Conservation (phyloP, 2,329 filamentous ascomycete species). For the Thyridium curvatum region DNA sequence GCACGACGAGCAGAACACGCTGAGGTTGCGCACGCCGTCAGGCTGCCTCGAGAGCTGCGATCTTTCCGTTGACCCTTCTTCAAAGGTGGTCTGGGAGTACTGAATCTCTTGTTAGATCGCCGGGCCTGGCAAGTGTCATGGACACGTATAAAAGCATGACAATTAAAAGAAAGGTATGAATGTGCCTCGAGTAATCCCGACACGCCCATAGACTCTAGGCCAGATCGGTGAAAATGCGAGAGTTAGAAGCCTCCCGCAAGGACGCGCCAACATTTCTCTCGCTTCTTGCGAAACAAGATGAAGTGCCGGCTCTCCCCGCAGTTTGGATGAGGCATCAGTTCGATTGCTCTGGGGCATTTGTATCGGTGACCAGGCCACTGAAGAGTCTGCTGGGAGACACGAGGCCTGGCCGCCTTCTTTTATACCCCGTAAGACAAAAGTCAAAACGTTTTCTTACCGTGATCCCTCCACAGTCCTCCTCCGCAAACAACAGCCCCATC, state of each 20-base stretch:
- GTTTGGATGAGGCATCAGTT: conserved; percentile 13
- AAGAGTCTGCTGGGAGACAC: conserved; percentile 21
- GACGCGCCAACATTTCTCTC: conserved; percentile 8
- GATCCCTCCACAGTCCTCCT: conserved; percentile 53
- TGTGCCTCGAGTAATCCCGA: conserved; percentile 47
- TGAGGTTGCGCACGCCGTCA: conserved; percentile 18
- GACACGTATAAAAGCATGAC: conserved; percentile 8
- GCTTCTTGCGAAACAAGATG: conserved; percentile 6
- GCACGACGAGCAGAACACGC: conserved; percentile 40
- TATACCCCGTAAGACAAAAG: conserved; percentile 31
- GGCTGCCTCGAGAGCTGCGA: conserved; percentile 12
- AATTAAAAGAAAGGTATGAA: conserved; percentile 12
- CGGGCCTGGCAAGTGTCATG: conserved; percentile 8
- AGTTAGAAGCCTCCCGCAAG: conserved; percentile 11
- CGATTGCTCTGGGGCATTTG: conserved; percentile 56
- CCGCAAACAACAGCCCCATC: conserved; percentile 65
- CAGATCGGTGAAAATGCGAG: conserved; percentile 41
- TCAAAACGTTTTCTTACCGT: conserved; percentile 25
- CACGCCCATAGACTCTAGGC: conserved; percentile 39
- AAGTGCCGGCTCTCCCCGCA: not conserved
- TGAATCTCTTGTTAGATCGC: conserved; percentile 11
- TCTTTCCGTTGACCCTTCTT: conserved; percentile 17
- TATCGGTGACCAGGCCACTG: conserved; percentile 61
- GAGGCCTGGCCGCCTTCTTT: conserved; percentile 59
- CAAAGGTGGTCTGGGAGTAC: conserved; percentile 28